Conservation (phyloP, 169 alveolate species). For the Theileria parva region DNA sequence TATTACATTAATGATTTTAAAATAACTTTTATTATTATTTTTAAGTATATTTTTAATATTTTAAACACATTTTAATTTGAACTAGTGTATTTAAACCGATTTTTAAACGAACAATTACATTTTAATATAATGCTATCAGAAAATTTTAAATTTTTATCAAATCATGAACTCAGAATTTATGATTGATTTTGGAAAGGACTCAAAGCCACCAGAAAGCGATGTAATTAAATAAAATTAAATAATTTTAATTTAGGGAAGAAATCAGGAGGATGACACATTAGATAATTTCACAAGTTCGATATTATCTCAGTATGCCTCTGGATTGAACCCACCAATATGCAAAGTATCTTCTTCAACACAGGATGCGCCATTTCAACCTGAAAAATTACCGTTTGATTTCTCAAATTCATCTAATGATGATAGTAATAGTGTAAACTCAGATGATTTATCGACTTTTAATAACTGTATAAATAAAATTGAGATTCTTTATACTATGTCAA, state of each 20-base stretch:
- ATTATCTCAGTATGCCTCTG: conserved; percentile 49
- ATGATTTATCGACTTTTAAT: not conserved
- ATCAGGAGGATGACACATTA: conserved; percentile 15
- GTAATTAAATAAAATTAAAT: not conserved
- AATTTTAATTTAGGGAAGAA: not conserved
- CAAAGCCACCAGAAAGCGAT: not conserved
- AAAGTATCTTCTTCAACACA: not conserved
- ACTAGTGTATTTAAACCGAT: not conserved
- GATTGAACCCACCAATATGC: conserved; percentile 12
- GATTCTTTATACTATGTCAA: conserved; percentile 19
- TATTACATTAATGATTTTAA: not conserved
- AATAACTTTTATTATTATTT: not conserved
- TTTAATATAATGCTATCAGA: not conserved
- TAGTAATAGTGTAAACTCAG: not conserved
- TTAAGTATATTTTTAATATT: not conserved
- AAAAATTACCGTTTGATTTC: not conserved
- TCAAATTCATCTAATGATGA: not conserved
- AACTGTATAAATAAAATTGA: conserved; percentile 11
- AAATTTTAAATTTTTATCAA: not conserved
- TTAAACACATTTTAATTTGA: not conserved
- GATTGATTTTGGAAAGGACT: not conserved
- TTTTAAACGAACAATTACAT: not conserved
- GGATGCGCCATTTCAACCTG: not conserved
- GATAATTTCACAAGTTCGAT: conserved; percentile 34
- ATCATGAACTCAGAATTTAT: conserved; percentile 2